Evolutionary conservation across 306 rosid genomes (phyloP).

Genomic region (Trifolium fragiferum): DNA sequence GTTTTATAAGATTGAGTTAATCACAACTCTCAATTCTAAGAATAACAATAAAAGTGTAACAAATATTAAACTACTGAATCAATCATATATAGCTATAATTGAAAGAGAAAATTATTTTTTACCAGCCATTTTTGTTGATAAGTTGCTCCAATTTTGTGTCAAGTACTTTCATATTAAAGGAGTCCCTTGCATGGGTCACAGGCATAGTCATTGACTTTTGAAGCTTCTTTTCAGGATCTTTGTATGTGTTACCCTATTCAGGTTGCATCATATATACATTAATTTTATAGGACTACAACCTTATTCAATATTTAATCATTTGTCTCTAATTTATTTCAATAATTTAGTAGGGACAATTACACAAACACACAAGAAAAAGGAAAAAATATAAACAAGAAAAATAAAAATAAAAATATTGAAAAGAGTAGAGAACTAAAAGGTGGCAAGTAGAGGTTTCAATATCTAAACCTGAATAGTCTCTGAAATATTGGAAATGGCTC

Average conservation of each 20-base stretch:
- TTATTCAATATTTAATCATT: no score
- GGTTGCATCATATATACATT: not conserved
- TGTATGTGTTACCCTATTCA: constrained; percentile 4
- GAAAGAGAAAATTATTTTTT: not conserved
- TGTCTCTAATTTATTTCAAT: not conserved
- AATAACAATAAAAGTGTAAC: not conserved
- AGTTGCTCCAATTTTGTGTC: constrained; percentile 56
- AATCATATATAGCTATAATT: not conserved
- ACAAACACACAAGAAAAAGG: no score
- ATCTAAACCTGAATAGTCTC: constrained; percentile 44
- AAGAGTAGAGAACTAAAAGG: no score
- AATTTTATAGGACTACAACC: no score
- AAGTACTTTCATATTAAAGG: not conserved
- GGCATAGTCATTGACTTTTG: constrained; percentile 53
- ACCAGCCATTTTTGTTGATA: constrained; percentile 68
- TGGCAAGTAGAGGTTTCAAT: not conserved
- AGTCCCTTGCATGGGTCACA: constrained; percentile 14
- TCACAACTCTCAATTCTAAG: no score
- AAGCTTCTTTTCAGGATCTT: constrained; percentile 35
- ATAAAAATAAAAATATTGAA: no score
- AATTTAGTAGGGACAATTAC: no score
- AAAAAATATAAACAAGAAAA: no score
- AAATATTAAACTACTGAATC: not conserved
- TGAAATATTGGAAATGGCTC: constrained; percentile 46
- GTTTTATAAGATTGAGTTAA: no score